A percentile compares a stretch with the other conserved stretches of the same genome.
Conservation (phyloP, 768 basidiomycete species). For the Mycena epipterygia region DNA sequence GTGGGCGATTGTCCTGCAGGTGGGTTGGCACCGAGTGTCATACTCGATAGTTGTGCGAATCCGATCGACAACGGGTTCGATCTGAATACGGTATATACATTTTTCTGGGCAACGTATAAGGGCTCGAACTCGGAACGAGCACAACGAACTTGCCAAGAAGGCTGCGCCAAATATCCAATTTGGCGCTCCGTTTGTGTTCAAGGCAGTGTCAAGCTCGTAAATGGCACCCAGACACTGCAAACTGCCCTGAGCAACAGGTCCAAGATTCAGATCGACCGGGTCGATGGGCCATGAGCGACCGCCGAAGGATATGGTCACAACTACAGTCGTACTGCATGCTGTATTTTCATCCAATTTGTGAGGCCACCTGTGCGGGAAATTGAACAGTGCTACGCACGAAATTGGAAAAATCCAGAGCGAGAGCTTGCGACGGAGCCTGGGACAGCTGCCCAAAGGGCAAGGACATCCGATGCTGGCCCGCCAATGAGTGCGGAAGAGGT, state of each 20-base stretch:
- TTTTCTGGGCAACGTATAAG: not conserved
- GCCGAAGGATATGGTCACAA: not conserved
- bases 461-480: not conserved
- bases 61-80: not conserved
- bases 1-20: no score
- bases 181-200: not conserved
- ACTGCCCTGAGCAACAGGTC: not conserved
- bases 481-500: not conserved
- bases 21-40: no score
- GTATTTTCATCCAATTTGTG: no score
- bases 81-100: conserved; percentile 3
- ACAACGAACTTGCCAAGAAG: not conserved
- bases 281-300: not conserved
- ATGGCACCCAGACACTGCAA: not conserved
- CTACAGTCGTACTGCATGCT: not conserved
- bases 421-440: not conserved
- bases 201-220: not conserved
- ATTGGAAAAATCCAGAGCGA: not conserved
- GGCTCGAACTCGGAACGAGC: not conserved
- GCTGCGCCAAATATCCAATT: not conserved
- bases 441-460: not conserved
- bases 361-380: not conserved
- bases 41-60: not conserved
- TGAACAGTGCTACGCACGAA: not conserved
- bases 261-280: conserved; percentile 1